Conservation (phyloP, 306 rosid species). For the Pyrus pyrifolia region DNA sequence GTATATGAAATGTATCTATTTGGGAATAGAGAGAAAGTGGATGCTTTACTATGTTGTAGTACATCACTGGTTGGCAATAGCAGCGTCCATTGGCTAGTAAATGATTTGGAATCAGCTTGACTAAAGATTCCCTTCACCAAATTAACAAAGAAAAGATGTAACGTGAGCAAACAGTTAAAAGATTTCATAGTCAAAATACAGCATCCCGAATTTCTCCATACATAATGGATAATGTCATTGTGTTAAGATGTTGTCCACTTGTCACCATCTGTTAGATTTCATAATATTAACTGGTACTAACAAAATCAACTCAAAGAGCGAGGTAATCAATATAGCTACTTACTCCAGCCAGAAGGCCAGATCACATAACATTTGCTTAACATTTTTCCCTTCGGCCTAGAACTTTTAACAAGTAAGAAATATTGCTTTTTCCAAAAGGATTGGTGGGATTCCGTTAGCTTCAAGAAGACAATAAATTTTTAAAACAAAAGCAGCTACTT, state of each 20-base stretch:
- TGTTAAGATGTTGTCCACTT: neutral
- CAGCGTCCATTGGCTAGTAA: slow-evolving; percentile 79
- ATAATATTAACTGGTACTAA: neutral
- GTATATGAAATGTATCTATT: neutral
- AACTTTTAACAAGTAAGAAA: neutral
- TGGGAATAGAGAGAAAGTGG: neutral
- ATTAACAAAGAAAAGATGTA: neutral
- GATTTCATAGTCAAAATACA: neutral
- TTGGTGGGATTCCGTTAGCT: no score
- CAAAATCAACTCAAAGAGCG: neutral
- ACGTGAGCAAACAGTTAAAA: neutral
- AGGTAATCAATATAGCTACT: neutral
- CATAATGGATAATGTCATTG: neutral
- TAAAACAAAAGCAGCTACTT: no score
- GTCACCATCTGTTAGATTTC: neutral
- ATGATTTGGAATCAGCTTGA: slow-evolving; percentile 79
- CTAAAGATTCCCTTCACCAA: slow-evolving; percentile 81
- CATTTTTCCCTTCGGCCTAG: neutral
- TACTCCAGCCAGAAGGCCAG: no score
- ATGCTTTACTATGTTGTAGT: slow-evolving; percentile 56
- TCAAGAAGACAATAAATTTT: no score
- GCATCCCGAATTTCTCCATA: neutral
- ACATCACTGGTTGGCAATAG: slow-evolving; percentile 85
- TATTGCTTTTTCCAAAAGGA: neutral
- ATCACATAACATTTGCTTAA: no score